These are phyloP conservation scores for Puccinia hordei DNA, from an alignment of 1,284 basidiomycete species.

Conservation along the genomic window DNA sequence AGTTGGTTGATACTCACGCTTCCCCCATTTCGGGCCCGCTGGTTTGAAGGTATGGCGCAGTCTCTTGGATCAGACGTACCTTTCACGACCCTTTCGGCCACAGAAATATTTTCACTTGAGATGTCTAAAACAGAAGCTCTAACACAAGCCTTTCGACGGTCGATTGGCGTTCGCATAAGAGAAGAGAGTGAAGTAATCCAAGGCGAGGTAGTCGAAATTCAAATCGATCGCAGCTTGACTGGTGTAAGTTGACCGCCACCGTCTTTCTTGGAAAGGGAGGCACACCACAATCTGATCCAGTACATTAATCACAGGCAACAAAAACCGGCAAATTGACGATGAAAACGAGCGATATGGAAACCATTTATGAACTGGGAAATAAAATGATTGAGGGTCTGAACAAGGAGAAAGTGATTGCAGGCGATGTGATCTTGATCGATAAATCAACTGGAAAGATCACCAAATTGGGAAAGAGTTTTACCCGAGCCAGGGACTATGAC, in stretches of 20 bases:
- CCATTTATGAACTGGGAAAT: constrained; percentile 94
- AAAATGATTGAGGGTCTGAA: constrained; percentile 99
- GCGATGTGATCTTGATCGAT: constrained; percentile 94
- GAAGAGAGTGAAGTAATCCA: constrained; percentile 97
- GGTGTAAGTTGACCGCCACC: constrained; percentile 61
- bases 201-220: constrained; percentile 97
- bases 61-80: constrained; percentile 89
- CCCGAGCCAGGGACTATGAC: constrained; percentile 94
- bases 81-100: constrained; percentile 94
- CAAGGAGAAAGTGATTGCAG: constrained; percentile 94
- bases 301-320: constrained; percentile 69
- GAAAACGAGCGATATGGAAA: constrained; percentile 99
- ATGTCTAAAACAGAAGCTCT: constrained; percentile 99
- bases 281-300: neutral
- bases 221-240: constrained; percentile 93
- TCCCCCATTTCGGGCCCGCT: neutral
- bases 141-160: constrained; percentile 90
- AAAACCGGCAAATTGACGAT: constrained; percentile 97
- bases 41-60: constrained; percentile 87
- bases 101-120: constrained; percentile 90
- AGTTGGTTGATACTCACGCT: neutral
- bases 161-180: constrained; percentile 94
- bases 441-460: constrained; percentile 94
- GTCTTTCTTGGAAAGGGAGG: constrained; percentile 10
- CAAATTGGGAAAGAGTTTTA: constrained; percentile 93